Base-by-base conservation (phyloP, 2,329 filamentous ascomycete species). In the Botrytis porri region DNA sequence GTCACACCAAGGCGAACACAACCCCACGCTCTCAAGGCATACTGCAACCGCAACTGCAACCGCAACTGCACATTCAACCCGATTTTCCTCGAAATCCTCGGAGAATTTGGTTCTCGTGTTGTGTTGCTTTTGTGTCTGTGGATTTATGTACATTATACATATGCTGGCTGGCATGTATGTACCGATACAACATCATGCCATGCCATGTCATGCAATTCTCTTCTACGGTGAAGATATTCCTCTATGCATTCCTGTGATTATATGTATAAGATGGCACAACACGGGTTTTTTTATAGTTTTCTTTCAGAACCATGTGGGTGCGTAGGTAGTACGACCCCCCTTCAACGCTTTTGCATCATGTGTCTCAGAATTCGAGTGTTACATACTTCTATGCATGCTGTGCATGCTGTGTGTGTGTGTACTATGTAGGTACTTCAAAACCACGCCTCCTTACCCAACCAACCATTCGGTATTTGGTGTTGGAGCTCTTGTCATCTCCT, bases 311-410 rank as follows among this genome's bases (percentile, higher is more conserved):
- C 32, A 35, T 35, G 9, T 65, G 20, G 32, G 20, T 51, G 37
- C 43, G 12, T 51, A 18, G 32, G 35, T 39, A 54, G 45, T n/a
- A 29, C 45, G 8, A 39, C 32, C 45, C 60, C 63, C 45, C 32
- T 35, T 12, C 35, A 66, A 66, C 64, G 64, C n/a, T 54, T 54
- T 54, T 54, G 32, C 64, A 66, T 54, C 64, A 66, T 66, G 45
- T 66, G 22, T 66, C 63, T 66, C 32, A 29, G 63, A 66, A 45
- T 37, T 45, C 3, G 22, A 54, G 20, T 37, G 29, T 18, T 65
- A 51, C 32, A 51, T 37, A 65, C 22, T 51, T 16, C 22, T 54
- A 51, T 54, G 32, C 32, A 51, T 54, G 63, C 20, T 62, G 25
- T 62, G 35, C 60, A 37, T n/a, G n/a, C 29, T 25, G 16, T 48